Base-by-base conservation (phyloP, 1,284 basidiomycete species). In the Malassezia furfur region DNA sequence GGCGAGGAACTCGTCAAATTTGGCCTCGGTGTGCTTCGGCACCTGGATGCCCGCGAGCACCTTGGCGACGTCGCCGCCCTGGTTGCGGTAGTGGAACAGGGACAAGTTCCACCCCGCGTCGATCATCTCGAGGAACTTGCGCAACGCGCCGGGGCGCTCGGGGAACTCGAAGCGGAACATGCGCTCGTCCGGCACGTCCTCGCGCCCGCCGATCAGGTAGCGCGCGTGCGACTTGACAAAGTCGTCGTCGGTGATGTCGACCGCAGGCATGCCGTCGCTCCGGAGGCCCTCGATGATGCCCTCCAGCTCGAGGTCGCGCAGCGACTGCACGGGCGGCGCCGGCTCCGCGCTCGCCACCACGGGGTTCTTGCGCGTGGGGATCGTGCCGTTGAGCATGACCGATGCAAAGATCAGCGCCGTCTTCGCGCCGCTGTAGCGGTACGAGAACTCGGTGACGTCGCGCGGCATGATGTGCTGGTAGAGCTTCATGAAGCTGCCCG, bases 81-180 rank as follows among this genome's bases (percentile, higher is more conserved):
- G 91, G 75, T 96, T 96, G 56, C 93, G 82, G 77, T 98, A 98
- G 76, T 98, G 94, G 79, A 96, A 98, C 59, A 98, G 76, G 1
- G 88, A 87, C 50, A 98, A 88, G 76, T 94, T 96, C 90, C 91
- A 96, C 14, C 84, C 85, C 30, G 82, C 80, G 48, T 86, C 85
- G 50, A 98, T 76, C 3, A 85, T 64, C 22, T 59, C 62, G 19
- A 73, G 54, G 79, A 98, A 99, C 66, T 87, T 88, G 44, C 87
- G 82, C 54, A 99, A 78, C 1, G 93, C 93, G 3, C 85, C 87
- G 5, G 91, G 93, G 52, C 93, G 80, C 76, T 99, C 94, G 2
- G 94, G 94, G 75, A 99, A 99, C 72, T 93, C 91, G 74, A 99
- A 99, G 69, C 91, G 80, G 76, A 96, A 91, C 22, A 98, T 73